Base-by-base conservation (phyloP, 345 rosid genomes). In the rapeseed (Brassica napus) region DNA sequence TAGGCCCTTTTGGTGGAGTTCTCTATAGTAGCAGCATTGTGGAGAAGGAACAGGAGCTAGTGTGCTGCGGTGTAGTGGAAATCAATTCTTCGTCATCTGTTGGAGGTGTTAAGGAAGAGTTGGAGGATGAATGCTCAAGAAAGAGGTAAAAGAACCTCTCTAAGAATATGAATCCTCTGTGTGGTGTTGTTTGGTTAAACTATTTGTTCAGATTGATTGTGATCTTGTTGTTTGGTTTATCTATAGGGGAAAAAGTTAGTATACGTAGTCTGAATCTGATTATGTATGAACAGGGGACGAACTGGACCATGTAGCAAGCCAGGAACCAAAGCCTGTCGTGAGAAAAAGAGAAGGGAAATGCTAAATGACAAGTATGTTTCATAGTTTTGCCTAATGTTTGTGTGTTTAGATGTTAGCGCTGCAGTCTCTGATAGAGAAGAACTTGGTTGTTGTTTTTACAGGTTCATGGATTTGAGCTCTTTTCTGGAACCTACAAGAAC, bases 321-420 rank as follows among this genome's bases (percentile, higher is more conserved):
- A 58, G 85, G 85, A 75, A 78, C 77, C 66, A 94, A 92, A 84
- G 98, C 97, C 8, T 86, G 97, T 77, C 92, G 97, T 18, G 98
- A 92, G 87, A 91, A 88, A 81, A 77, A 88, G 90, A 92, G 97
- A 63, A 87, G 98, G 81, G 97, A 94, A 82, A 85, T 75, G 82
- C 84, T 94, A 73, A 94, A 94, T 62, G 95, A 92, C 78, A 91
- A 84, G 98, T 85, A 77, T 64, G 80, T 18, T 23, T 54, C 32
- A 47, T 8, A 67, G 10, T 35, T 18, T 18, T 35, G 39, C 39
- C 39, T 35, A 35, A 35, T 35, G 39, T 7, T 34, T 69, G n/a
- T 35, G 72, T 37, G 60, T 61, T 61, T 62, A 4, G 15, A 72
- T 68, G 39, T 68, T 66, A 32, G 37, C 9, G 37, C 9, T 1